phyloP scores from a whole-genome alignment of 257 asterid genomes.

The Salvia splendens region DNA sequence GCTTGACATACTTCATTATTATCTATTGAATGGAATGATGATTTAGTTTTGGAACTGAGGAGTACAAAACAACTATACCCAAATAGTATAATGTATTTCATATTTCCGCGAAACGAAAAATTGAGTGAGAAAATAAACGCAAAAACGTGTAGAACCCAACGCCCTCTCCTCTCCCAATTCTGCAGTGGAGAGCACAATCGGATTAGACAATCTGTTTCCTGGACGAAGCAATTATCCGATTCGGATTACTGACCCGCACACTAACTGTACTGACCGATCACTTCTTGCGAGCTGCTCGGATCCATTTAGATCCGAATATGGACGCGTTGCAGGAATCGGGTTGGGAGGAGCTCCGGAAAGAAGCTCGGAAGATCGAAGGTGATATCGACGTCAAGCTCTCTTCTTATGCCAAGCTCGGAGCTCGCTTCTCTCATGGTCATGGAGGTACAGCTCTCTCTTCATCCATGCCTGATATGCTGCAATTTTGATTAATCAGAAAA shows the following conservation, averaged over 20 bases:
- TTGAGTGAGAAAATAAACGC: not conserved
- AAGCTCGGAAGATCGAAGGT: slow-evolving; percentile 93
- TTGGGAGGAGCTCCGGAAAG: slow-evolving; percentile 97
- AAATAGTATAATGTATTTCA: too few relatives aligned
- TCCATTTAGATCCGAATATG: slow-evolving; percentile 50
- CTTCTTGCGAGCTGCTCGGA: slow-evolving; percentile 18
- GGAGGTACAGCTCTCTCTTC: slow-evolving; percentile 48
- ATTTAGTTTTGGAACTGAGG: too few relatives aligned
- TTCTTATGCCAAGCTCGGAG: slow-evolving; percentile 92
- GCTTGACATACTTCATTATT: too few relatives aligned
- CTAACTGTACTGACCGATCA: slow-evolving; percentile 6
- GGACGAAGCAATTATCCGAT: slow-evolving; percentile 20
- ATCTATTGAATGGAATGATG: too few relatives aligned
- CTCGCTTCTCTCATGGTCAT: slow-evolving; percentile 88
- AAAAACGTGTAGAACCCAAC: slow-evolving; percentile 13
- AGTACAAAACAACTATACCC: too few relatives aligned
- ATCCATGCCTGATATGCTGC: slow-evolving; percentile 8
- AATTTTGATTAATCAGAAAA: not conserved
- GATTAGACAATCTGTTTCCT: slow-evolving; percentile 29
- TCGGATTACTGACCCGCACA: slow-evolving; percentile 14
- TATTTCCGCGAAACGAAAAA: not conserved
- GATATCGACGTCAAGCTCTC: slow-evolving; percentile 98
- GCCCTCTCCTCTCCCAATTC: slow-evolving; percentile 23
- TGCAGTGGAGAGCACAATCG: slow-evolving; percentile 26
- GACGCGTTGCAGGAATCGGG: slow-evolving; percentile 87